Conservation (phyloP, 805 yeast genomes). For the Teunomyces cretensis region DNA sequence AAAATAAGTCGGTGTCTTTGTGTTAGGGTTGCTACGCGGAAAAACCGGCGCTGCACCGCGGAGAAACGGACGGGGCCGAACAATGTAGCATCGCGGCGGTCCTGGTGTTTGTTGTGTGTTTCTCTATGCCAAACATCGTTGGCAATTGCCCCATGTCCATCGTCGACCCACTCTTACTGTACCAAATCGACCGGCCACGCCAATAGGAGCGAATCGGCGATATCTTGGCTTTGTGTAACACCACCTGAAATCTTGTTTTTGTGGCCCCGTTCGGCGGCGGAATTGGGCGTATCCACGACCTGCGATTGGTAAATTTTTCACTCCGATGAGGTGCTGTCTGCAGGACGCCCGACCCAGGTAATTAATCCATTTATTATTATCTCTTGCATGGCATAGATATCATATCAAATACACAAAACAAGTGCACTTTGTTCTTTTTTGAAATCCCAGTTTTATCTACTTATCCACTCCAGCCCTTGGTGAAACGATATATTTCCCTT, state of each 20-base stretch:
- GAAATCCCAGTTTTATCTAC: background rate
- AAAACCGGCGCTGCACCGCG: too few relatives aligned
- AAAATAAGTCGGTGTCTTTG: background rate
- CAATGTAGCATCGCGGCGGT: too few relatives aligned
- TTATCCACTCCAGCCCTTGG: background rate
- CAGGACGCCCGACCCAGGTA: background rate
- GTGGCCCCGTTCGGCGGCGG: background rate
- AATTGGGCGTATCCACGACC: slow-evolving; percentile 1
- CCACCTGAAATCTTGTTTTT: background rate
- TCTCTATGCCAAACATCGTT: too few relatives aligned
- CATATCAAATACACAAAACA: slow-evolving; percentile 2
- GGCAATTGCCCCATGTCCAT: too few relatives aligned
- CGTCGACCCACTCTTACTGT: too few relatives aligned
- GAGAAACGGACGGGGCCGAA: too few relatives aligned
- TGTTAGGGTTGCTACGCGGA: too few relatives aligned
- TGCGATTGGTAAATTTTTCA: slow-evolving; percentile 3
- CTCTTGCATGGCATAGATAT: background rate
- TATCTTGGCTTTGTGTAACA: background rate
- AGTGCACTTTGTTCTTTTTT: slow-evolving; percentile 1
- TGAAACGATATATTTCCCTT: background rate
- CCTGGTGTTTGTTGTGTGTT: too few relatives aligned
- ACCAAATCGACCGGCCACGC: too few relatives aligned
- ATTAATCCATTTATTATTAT: background rate
- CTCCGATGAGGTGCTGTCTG: slow-evolving; percentile 1
- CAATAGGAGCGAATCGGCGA: too few relatives aligned